Evolutionary conservation across 768 basidiomycete genomes (phyloP), one percentile per base, ranked within the genome.

Genomic region (Agaricus subrufescens): DNA sequence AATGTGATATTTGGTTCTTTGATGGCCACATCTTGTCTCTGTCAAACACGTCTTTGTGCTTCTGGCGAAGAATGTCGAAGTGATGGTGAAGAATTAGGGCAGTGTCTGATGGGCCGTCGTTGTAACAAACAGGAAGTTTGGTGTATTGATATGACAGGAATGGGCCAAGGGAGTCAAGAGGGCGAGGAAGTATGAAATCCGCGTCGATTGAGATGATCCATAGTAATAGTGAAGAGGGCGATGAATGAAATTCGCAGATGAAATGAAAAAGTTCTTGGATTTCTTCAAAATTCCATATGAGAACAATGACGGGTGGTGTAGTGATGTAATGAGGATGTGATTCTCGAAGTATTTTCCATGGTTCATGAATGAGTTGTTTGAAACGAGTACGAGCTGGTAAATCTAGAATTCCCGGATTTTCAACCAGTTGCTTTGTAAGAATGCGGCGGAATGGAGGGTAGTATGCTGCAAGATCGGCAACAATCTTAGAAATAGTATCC

Each of bases 371-470:
- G 23, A 70, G 58, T 8, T 51, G 52, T n/a, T 49, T 30, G 26
- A 71, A 54, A 46, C 68, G 69, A 27, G 59, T 47, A 11, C 47
- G 43, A n/a, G 63, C 42, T 4, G 59, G 47, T 11, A 60, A 47
- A 34, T 63, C 27, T 11, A 58, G 62, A 12, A 66, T 57, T 26
- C 64, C 65, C 9, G 65, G 67, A 3, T 62, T 56, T 1, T 57
- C 48, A 15, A 46, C 58, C 37, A 69, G 52, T 25, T 60, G 49
- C 8, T 50, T 25, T 7, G 62, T 46, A 15, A 72, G 47, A 23
- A 39, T 46, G 23, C 50, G 42, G n/a, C 54, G 63, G 60, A 58
- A 55, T 42, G 42, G 29, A 56, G 62, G 57, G 56, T 54, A 49
- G 40, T 53, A 45, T 3, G 53, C 54, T 7, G 65, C 66, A 15